Percentiles rank a stretch among this genome's conserved stretches.
These are phyloP conservation scores for Clonostachys rhizophaga DNA, from an alignment of 2,329 filamentous ascomycete genomes.

Conservation along the genomic window DNA sequence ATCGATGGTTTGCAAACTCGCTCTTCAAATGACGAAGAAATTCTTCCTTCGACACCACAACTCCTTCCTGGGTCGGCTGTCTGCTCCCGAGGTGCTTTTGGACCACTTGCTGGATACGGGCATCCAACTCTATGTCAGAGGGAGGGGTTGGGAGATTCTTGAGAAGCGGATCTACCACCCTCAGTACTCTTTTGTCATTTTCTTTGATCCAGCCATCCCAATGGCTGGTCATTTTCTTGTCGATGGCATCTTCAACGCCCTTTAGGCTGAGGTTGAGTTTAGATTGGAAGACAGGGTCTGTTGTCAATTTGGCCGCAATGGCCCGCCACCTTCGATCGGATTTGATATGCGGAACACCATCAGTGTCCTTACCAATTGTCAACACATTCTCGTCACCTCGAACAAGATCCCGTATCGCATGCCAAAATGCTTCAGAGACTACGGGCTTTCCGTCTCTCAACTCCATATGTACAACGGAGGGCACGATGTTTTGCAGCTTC, in stretches of 20 bases:
- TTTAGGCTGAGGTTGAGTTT: constrained; percentile 18
- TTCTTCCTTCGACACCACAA: constrained; percentile 40
- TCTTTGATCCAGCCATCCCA: constrained; percentile 49
- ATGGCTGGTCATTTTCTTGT: constrained; percentile 24
- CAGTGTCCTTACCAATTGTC: constrained; percentile 31
- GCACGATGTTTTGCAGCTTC: constrained; percentile 45
- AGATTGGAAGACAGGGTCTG: constrained; percentile 19
- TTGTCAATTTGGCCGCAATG: constrained; percentile 21
- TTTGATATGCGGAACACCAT: constrained; percentile 28
- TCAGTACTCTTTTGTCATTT: constrained; percentile 35
- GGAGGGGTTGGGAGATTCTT: constrained; percentile 26
- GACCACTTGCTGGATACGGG: constrained; percentile 25
- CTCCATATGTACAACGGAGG: constrained; percentile 51
- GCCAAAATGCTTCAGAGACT: constrained; percentile 60
- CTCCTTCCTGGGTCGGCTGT: constrained; percentile 16
- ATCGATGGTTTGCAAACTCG: constrained; percentile 28
- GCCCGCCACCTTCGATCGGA: constrained; percentile 42
- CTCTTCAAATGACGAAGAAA: constrained; percentile 37
- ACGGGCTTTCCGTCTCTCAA: constrained; percentile 44
- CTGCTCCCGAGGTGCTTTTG: constrained; percentile 25
- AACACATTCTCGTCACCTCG: constrained; percentile 40
- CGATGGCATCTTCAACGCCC: constrained; percentile 16
- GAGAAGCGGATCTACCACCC: constrained; percentile 19
- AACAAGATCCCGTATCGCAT: constrained; percentile 54
- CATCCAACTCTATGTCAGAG: constrained; percentile 24